Conservation (phyloP, 164 flowering plant species). For the Nymphaea thermarum region DNA sequence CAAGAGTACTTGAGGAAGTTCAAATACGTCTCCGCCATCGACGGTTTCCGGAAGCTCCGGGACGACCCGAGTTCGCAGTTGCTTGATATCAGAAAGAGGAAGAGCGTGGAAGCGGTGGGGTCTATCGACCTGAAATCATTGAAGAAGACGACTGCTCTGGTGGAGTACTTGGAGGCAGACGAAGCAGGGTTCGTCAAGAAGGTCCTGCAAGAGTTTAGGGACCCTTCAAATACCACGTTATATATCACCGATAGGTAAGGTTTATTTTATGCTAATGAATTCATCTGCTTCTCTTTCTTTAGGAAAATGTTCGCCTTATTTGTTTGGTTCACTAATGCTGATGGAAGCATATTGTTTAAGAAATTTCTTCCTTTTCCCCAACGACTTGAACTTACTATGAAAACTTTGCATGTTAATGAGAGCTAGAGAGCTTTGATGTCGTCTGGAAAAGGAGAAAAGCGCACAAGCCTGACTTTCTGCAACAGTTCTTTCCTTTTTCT, state of each 20-base stretch:
- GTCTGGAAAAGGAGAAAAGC: too few relatives aligned
- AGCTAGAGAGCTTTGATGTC: too few relatives aligned
- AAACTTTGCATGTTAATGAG: too few relatives aligned
- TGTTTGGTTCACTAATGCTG: too few relatives aligned
- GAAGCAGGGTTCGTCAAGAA: slow-evolving; percentile 57
- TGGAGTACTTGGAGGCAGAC: slow-evolving; percentile 42
- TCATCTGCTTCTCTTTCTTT: background rate
- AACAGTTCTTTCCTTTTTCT: too few relatives aligned
- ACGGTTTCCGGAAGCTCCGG: slow-evolving; percentile 59
- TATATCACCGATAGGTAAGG: slow-evolving; percentile 68
- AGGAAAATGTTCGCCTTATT: background rate
- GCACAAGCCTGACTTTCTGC: too few relatives aligned
- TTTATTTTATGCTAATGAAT: background rate
- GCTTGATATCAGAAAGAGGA: slow-evolving; percentile 60
- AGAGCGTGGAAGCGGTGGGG: slow-evolving; percentile 29
- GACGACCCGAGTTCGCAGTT: slow-evolving; percentile 53
- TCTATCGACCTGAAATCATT: slow-evolving; percentile 68
- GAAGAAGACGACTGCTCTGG: slow-evolving; percentile 36
- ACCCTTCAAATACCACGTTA: slow-evolving; percentile 43
- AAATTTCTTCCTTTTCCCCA: too few relatives aligned
- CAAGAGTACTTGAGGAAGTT: slow-evolving; percentile 50
- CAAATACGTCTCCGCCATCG: slow-evolving; percentile 51
- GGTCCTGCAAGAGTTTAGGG: slow-evolving; percentile 37
- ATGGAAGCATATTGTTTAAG: too few relatives aligned
- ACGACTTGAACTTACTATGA: too few relatives aligned